Base-by-base conservation (phyloP, 2,329 filamentous ascomycete genomes). In the Septoria petroselini region DNA sequence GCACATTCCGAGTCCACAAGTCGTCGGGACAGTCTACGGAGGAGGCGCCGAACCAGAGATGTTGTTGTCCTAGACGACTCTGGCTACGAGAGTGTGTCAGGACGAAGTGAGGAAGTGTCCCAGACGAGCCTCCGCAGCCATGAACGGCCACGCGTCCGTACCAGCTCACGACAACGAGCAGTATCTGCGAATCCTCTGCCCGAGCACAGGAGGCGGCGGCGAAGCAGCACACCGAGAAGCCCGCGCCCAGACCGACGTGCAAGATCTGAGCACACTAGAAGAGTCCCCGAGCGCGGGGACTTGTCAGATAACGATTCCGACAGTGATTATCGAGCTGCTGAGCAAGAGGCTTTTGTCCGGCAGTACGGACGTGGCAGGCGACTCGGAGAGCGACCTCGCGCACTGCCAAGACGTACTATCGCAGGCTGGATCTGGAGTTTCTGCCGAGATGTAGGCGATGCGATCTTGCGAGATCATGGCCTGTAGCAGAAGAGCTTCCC, bases 51-150 rank as follows among this genome's bases (percentile, higher is more conserved):
- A 14, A 25, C 21, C 8, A 23, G 43, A 12, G 43, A 47, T 15
- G 23, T 47, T 27, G n/a, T 29, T 21, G 43, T 38, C 3, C n/a
- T 31, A n/a, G 34, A 45, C 21, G 35, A 37, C 4, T 35, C 42
- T 11, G 4, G 23, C 18, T 27, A 18, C 3, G 42, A 12, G 8
- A 35, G 30, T 11, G 15, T 38, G 23, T 11, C 9, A 11, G 30
- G 7, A 1, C 17, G 11, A 9, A 35, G 35, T 14, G 7, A 37
- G 7, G 33, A 45, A 4, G 14, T 12, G 15, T 27, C 23, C 2
- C 9, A 37, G 33, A 29, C 35, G 12, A 29, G 31, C 27, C 18
- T 25, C n/a, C 42, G 42, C 14, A 38, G 42, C 17, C 21, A 35
- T 8, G 19, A 31, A 14, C 42, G 8, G 8, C 6, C 29, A 6